A percentile compares a stretch with the other conserved stretches of the same genome.
Conservation (phyloP, 345 rosid species). For the Hibiscus mutabilis region DNA sequence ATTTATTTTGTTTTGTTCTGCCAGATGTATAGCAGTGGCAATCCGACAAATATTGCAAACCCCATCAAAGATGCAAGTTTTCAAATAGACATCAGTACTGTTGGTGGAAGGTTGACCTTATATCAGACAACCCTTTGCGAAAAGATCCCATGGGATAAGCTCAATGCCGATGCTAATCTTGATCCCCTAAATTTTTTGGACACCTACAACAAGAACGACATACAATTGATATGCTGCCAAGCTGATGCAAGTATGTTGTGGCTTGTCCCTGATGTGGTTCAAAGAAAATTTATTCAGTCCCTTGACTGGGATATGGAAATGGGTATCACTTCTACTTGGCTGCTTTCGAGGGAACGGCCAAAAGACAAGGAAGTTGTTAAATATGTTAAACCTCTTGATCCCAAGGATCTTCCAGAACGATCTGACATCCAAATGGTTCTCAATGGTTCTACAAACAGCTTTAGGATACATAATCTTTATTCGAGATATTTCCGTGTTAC, state of each 20-base stretch:
- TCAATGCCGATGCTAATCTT: slow-evolving; percentile 45
- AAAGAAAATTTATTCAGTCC: slow-evolving; percentile 61
- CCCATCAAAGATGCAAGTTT: slow-evolving; percentile 91
- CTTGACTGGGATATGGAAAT: slow-evolving; percentile 66
- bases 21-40: slow-evolving; percentile 99
- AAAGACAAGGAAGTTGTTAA: slow-evolving; percentile 89
- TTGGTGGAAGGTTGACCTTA: slow-evolving; percentile 76
- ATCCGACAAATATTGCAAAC: slow-evolving; percentile 93
- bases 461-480: slow-evolving; percentile 71
- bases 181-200: slow-evolving; percentile 69
- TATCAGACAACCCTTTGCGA: slow-evolving; percentile 89
- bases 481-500: slow-evolving; percentile 86
- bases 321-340: slow-evolving; percentile 71
- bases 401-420: slow-evolving; percentile 58
- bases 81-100: slow-evolving; percentile 70
- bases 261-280: slow-evolving; percentile 85
- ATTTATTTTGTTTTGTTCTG: slow-evolving; percentile 11
- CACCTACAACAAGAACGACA: slow-evolving; percentile 66
- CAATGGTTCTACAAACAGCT: slow-evolving; percentile 73
- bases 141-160: slow-evolving; percentile 62
- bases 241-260: slow-evolving; percentile 77
- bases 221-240: slow-evolving; percentile 95
- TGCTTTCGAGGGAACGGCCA: slow-evolving; percentile 77
- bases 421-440: slow-evolving; percentile 76
- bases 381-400: slow-evolving; percentile 46